Base-by-base conservation (phyloP, 192 early-diverging fungal species). In the Rhizophagus clarus region DNA sequence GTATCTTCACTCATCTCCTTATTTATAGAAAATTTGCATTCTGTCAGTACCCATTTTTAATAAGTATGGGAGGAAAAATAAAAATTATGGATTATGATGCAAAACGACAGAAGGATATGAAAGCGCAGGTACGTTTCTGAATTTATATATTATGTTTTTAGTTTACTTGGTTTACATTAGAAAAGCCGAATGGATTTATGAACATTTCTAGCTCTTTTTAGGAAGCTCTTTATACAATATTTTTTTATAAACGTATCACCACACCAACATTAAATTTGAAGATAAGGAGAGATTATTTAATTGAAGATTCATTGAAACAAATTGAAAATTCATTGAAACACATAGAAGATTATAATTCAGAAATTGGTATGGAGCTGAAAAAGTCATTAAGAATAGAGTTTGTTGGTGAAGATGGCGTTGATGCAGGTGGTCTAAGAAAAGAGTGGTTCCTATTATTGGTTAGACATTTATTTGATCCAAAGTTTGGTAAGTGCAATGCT, bases 371-470 rank as follows among this genome's bases (percentile, higher is more conserved):
- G 75, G 96, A 97, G 71, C 76, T 98, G 67, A 97, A 96, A 76
- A 98, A 98, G 84, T 93, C 95, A 20, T 85, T 98, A 10, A 87
- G 93, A n/a, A 93, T 98, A 60, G 90, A 95, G 79, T 98, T 98
- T 90, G 88, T 94, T 37, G 97, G 92, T 5, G 97, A 98, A 85
- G 96, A 96, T 67, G 97, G 96, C 5, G 90, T 99, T 7, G 97
- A 98, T 85, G 96, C 94, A n/a, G 97, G 97, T 51, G 97, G 97
- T 0, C 84, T 99, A 28, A 91, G 96, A 42, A 99, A 99, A 74
- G 97, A 99, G 72, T 99, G 97, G 97, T 97, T 99, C 79, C 87
- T 97, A 74, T 88, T 99, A 45, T 89, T 99, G 15, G 89, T 98
- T 7, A 88, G 96, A 15, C 93, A 97, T 45, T 86, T 99, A 31